These are phyloP conservation scores for Saksenaea vasiformis DNA, from an alignment of 371 early-diverging fungal genomes.

Conservation along the genomic window DNA sequence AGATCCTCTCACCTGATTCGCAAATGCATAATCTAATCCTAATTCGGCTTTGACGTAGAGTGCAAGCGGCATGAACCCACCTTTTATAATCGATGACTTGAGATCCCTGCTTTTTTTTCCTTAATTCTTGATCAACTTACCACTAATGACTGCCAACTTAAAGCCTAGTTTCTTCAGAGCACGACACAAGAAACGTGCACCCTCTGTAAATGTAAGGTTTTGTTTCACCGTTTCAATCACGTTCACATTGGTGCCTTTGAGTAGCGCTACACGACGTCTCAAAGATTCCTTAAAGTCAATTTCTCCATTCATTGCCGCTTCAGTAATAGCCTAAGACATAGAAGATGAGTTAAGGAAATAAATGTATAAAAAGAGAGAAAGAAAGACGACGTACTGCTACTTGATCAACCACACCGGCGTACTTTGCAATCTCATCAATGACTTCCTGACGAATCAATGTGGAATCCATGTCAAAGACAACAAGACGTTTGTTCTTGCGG, in stretches of 20 bases:
- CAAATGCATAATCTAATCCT: conserved; percentile 95
- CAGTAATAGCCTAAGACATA: conserved; percentile 77
- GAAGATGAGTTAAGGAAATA: conserved; percentile 2
- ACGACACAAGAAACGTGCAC: conserved; percentile 86
- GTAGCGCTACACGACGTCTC: conserved; percentile 80
- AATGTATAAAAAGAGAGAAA: no score
- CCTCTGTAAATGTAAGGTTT: conserved; percentile 84
- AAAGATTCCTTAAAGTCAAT: conserved; percentile 95
- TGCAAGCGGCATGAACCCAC: conserved; percentile 95
- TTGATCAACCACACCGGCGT: conserved; percentile 88
- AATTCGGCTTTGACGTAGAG: conserved; percentile 85
- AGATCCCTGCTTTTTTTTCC: not conserved
- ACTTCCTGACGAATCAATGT: conserved; percentile 98
- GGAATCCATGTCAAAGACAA: conserved; percentile 98
- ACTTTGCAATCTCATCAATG: conserved; percentile 95
- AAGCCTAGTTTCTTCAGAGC: conserved; percentile 90
- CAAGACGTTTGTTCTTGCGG: conserved; percentile 88
- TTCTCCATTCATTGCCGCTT: conserved; percentile 95
- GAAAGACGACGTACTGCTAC: conserved; percentile 72
- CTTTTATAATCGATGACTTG: conserved; percentile 25
- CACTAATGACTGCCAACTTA: conserved; percentile 94
- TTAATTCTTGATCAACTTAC: conserved; percentile 26
- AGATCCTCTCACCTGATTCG: conserved; percentile 72
- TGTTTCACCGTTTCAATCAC: conserved; percentile 80
- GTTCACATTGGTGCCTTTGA: conserved; percentile 83